A percentile compares a stretch with the other conserved stretches of the same genome.
These are phyloP conservation scores for Decorospora gaudefroyi DNA, from an alignment of 2,329 filamentous ascomycete genomes.

Conservation along the genomic window DNA sequence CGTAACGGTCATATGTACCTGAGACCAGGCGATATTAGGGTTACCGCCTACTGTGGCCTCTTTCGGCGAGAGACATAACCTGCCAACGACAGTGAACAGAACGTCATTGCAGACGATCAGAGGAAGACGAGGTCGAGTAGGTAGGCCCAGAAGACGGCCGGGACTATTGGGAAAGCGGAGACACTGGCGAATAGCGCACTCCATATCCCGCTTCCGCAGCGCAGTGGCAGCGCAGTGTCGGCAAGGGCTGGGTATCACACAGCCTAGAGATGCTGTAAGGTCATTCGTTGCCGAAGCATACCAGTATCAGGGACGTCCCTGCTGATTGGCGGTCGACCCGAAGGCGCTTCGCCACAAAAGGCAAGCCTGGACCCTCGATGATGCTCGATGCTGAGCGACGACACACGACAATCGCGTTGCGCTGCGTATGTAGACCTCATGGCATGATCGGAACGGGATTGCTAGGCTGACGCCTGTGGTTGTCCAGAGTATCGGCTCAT, in stretches of 20 bases:
- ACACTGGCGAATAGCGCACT: slow-evolving; percentile 14
- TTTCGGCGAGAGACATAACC: slow-evolving; percentile 9
- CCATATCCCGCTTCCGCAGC: slow-evolving; percentile 20
- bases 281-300: slow-evolving; percentile 25
- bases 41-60: slow-evolving; percentile 16
- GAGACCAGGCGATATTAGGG: slow-evolving; percentile 8
- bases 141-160: slow-evolving; percentile 11
- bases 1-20: slow-evolving; percentile 7
- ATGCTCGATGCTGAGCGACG: slow-evolving; percentile 11
- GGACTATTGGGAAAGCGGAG: slow-evolving; percentile 17
- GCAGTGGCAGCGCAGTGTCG: slow-evolving; percentile 16
- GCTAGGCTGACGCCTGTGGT: slow-evolving; percentile 23
- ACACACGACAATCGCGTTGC: slow-evolving; percentile 30
- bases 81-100: slow-evolving; percentile 18
- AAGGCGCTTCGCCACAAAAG: slow-evolving; percentile 24
- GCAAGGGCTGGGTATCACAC: slow-evolving; percentile 21
- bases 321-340: slow-evolving; percentile 24
- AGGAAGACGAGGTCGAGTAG: slow-evolving; percentile 3
- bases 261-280: slow-evolving; percentile 21
- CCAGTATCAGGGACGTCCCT: slow-evolving; percentile 15
- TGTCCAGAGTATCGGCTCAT: slow-evolving; percentile 30
- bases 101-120: slow-evolving; percentile 18
- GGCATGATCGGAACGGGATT: slow-evolving; percentile 7
- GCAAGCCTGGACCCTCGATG: slow-evolving; percentile 13
- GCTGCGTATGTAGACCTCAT: slow-evolving; percentile 8